A percentile compares a stretch with the other conserved stretches of the same genome.
Evolutionary conservation across 305 asterid species (phyloP).

Genomic region (Solanum hybrid): DNA sequence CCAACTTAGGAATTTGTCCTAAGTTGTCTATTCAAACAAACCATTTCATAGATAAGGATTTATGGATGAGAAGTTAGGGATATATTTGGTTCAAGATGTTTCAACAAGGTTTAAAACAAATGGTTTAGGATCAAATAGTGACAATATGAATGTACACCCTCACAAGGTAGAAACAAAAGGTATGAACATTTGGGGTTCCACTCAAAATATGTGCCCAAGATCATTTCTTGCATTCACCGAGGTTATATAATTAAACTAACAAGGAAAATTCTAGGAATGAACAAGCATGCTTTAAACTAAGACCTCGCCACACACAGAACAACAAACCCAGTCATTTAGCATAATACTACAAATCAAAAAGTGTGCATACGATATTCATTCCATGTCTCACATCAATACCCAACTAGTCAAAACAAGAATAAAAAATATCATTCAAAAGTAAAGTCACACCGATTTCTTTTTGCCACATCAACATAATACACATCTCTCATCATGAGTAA

Average conservation of each 20-base stretch:
- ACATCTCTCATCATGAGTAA: not conserved
- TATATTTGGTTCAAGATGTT: not conserved
- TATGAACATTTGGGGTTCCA: not conserved
- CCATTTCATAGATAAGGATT: not conserved
- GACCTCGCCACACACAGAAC: not conserved
- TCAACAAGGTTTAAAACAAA: not conserved
- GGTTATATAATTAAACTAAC: not conserved
- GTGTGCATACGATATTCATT: too few species aligned
- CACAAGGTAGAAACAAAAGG: not conserved
- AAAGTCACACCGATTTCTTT: not conserved
- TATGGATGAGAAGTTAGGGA: not conserved
- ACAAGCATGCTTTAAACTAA: not conserved
- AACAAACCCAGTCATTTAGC: not conserved
- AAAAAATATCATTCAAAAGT: not conserved
- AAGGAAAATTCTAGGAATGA: not conserved
- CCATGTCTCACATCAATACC: not conserved
- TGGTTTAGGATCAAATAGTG: not conserved
- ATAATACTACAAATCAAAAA: not conserved
- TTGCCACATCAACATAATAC: not conserved
- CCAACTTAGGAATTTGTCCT: not conserved
- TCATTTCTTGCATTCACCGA: not conserved
- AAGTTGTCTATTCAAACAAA: too few species aligned
- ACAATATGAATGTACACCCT: not conserved
- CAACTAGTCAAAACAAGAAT: not conserved
- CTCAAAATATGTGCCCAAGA: not conserved